Conservation (phyloP, 2,329 filamentous ascomycete species). For the Xylariaceae sp. region DNA sequence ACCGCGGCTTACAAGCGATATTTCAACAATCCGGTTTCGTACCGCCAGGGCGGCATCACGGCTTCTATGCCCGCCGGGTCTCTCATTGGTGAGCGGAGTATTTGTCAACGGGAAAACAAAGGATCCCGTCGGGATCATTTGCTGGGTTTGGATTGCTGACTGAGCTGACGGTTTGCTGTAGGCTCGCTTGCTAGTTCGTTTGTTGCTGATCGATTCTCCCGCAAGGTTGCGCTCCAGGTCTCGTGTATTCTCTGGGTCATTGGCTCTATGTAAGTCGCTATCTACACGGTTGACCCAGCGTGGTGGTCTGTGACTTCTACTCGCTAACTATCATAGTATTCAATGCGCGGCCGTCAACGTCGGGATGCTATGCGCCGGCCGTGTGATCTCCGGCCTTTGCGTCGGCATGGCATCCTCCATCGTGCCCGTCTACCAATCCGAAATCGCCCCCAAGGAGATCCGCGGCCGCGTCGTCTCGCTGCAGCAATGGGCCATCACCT, state of each 20-base stretch:
- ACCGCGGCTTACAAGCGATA: conserved; percentile 67
- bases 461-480: conserved; percentile 59
- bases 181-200: conserved; percentile 48
- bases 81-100: conserved; percentile 46
- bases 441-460: conserved; percentile 57
- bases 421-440: conserved; percentile 66
- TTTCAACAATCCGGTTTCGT: conserved; percentile 58
- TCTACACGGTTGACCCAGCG: not conserved
- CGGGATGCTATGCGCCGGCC: conserved; percentile 66
- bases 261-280: conserved; percentile 37
- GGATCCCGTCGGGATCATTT: not conserved
- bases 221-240: conserved; percentile 47
- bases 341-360: conserved; percentile 62
- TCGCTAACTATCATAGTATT: conserved; percentile 36
- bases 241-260: conserved; percentile 50
- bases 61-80: conserved; percentile 72
- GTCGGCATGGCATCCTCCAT: conserved; percentile 71
- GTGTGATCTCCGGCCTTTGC: conserved; percentile 66
- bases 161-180: conserved; percentile 1
- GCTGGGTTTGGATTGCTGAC: not conserved
- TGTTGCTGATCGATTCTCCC: conserved; percentile 48
- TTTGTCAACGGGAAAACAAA: not conserved
- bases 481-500: conserved; percentile 69
- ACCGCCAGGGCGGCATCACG: conserved; percentile 65
- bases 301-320: not conserved